Evolutionary conservation across 148 eudicot genomes (phyloP), one percentile per base, ranked within the genome.

Genomic region (Chenopodium quinoa): DNA sequence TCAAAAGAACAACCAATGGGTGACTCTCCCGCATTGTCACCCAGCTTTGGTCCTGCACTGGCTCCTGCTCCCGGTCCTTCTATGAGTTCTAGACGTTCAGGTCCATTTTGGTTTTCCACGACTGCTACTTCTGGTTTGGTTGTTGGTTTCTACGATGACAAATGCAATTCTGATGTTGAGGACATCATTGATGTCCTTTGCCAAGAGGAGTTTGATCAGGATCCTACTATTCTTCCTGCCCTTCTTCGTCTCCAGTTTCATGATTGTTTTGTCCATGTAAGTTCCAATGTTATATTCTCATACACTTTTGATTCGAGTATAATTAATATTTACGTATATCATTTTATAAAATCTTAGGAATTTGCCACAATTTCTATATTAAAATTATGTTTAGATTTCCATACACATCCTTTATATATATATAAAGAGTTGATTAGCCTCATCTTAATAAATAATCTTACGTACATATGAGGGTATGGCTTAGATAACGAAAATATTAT

Each of bases 231-330:
- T 80, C 72, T 80, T 27, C 64, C 83, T 46, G 83, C 83, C 2
- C 78, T 80, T 74, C 83, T 80, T 47, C 83, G 83, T 16, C 68
- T 80, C 72, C 78, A 73, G n/a, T 80, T 80, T 27, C 83, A 80
- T 62, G 83, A 80, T 48, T 80, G 83, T 47, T 80, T 80, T 64
- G 73, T 80, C 20, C 78, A 73, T 44, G 83, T 80, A 80, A 80
- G 82, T 2, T 12, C 27, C 19, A 27, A 3, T 68, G 6, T 31
- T 66, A 32, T 50, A 50, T 13, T 50, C 13, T 50, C 13, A 1
- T 50, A 50, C 14, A 2, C 16, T 50, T 0, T 40, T 40, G 2
- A 2, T 50, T 9, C 14, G 2, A 2, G 14, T 50, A 11, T 1
- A 11, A 9, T 50, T 50, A 12, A 50, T 50, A 50, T 14, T 50